Evolutionary conservation across 371 early-diverging fungal species (phyloP), one percentile per base, ranked within the genome.

Genomic region (Mortierella sp.): DNA sequence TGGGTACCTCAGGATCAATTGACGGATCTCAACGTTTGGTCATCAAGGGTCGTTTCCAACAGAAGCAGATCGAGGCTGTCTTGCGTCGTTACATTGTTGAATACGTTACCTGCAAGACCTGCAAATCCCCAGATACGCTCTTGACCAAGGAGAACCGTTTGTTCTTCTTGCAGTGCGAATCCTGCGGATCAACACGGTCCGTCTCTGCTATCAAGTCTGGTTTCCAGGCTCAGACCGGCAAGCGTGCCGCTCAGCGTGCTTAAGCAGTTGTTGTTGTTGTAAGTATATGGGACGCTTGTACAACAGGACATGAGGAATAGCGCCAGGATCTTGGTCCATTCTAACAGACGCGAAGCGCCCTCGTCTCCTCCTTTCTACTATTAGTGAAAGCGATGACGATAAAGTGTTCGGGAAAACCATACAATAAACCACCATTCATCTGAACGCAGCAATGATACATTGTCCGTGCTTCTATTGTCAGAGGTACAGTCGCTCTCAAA

Each of bases 101-200:
- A 82, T 99, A 99, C 71, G 99, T 99, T 25, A 93, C 97, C 3
- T 99, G 99, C 88, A 98, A 97, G 86, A 96, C 97, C 37, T 99
- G 99, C 91, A 97, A 96, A 78, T 94, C 94, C 6, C 94, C 96
- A 39, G 95, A 99, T 57, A 99, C 99, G 16, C 86, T 92, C 27
- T 82, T 99, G 78, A 90, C 91, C 41, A 99, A 97, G 88, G 99
- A 99, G 71, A 97, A 98, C 84, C 93, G 98, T 74, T 85, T 99
- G 62, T 95, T 91, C 85, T 99, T 99, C 88, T 81, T 98, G 81
- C 94, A 96, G 83, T 99, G 99, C 87, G 94, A 97, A 80, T 90
- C 95, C 47, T 99, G 99, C 81, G 98, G 98, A 29, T 95, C 96
- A 37, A 91, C 93, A 41, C 90, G 99, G 72, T 95, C 98, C 54